Base-by-base conservation (phyloP, 2,329 filamentous ascomycete genomes). In the Fusarium sulawesiense region DNA sequence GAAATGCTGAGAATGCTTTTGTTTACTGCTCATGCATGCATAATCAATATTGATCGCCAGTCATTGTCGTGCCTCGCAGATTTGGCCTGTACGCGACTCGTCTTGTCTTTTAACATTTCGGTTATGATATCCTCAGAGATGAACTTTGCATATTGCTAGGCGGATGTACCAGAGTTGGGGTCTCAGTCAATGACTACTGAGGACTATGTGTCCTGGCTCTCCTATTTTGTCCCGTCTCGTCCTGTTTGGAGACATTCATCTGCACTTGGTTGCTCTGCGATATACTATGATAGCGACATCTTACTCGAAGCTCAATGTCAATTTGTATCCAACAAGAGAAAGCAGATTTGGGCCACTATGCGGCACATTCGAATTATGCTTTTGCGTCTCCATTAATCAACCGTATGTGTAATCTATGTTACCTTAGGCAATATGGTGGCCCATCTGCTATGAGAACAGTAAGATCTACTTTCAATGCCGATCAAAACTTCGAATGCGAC, bases 401-500 rank as follows among this genome's bases (percentile, higher is more conserved):
- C 10, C 34, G 34, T 18, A 10, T 37, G 34, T n/a, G 18, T 37
- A 37, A 37, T 37, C 18, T 37, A 34, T 34, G 32, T 34, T 21
- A 21, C 21, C 21, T 21, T 37, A 37, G 32, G 32, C 16, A 37
- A 37, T 37, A 37, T 6, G 9, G 32, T 18, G 32, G 32, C 32
- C 16, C 32, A 37, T 37, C 32, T 5, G 32, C 16, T 37, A n/a
- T n/a, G 34, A 37, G 18, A 37, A n/a, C 18, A 37, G 34, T 18
- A 51, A 48, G 30, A 65, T 60, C 47, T 54, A 20, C 53, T 44
- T 23, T 14, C 37, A 40, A 56, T 44, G 62, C 23, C 53, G 62
- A 71, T 64, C 57, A 25, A 59, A 53, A 47, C 51, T 54, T 59
- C 42, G 40, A 54, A 41, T 32, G 37, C 29, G 46, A 68, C 23